Conservation (phyloP, 148 eudicot genomes). For the Camellia sinensis region DNA sequence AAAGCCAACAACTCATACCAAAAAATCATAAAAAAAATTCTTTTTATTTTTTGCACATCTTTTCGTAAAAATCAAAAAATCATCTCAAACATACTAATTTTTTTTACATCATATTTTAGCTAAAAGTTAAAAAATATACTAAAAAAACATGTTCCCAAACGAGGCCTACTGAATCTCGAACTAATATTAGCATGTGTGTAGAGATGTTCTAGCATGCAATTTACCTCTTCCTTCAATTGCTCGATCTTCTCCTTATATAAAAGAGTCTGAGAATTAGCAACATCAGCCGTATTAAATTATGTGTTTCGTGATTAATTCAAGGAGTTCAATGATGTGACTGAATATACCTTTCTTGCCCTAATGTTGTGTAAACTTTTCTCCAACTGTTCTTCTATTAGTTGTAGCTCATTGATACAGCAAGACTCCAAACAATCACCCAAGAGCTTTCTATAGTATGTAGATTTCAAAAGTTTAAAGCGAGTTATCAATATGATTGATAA, state of each 20-base stretch:
- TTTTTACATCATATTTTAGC: too few relatives aligned
- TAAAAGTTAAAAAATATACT: too few relatives aligned
- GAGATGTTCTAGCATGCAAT: not conserved
- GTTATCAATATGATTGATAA: not conserved
- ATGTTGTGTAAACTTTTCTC: slow-evolving; percentile 51
- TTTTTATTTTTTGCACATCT: too few relatives aligned
- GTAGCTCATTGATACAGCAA: slow-evolving; percentile 64
- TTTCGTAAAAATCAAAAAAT: too few relatives aligned
- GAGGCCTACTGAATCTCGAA: too few relatives aligned
- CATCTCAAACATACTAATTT: too few relatives aligned
- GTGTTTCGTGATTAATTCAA: not conserved
- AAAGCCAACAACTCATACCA: too few relatives aligned
- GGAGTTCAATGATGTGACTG: not conserved
- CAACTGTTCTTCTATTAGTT: slow-evolving; percentile 51
- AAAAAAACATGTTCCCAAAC: too few relatives aligned
- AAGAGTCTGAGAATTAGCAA: slow-evolving; percentile 30
- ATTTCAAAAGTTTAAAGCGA: not conserved
- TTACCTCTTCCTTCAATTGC: slow-evolving; percentile 63
- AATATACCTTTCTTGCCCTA: slow-evolving; percentile 57
- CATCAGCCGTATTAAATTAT: not conserved
- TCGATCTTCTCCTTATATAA: slow-evolving; percentile 46
- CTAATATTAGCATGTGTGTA: too few relatives aligned
- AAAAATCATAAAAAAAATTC: too few relatives aligned
- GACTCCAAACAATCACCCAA: slow-evolving; percentile 53
- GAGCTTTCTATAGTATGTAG: slow-evolving; percentile 41